Evolutionary conservation across 108 stramenopile species (phyloP).

Genomic region (Pseudonitzschia multiseries): DNA sequence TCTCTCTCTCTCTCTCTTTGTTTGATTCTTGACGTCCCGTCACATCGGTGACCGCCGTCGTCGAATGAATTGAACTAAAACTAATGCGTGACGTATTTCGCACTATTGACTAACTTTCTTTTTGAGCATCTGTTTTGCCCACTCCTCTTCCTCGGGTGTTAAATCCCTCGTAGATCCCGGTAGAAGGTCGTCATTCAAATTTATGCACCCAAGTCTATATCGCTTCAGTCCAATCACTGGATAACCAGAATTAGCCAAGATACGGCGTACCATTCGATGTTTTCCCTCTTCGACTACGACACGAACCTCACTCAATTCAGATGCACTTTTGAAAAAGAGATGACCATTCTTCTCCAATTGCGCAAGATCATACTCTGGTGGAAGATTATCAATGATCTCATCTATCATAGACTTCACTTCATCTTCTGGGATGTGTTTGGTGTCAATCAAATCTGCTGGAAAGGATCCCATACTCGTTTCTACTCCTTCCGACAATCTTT

Average conservation of each 20-base stretch:
- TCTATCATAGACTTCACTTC: conserved; percentile 39
- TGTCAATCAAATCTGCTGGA: conserved; percentile 50
- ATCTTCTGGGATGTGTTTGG: conserved; percentile 33
- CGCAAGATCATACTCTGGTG: conserved; percentile 42
- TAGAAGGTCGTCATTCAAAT: conserved; percentile 49
- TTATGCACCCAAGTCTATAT: conserved; percentile 59
- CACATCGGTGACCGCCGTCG: too few relatives aligned
- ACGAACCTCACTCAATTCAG: conserved; percentile 57
- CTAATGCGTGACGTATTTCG: too few relatives aligned
- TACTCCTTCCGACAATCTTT: conserved; percentile 61
- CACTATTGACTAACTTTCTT: neutral
- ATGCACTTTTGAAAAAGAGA: conserved; percentile 40
- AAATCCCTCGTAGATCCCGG: conserved; percentile 59
- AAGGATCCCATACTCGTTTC: conserved; percentile 65
- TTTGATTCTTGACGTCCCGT: too few relatives aligned
- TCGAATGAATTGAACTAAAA: too few relatives aligned
- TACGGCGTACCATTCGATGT: conserved; percentile 84
- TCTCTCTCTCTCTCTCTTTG: too few relatives aligned
- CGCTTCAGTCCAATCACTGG: conserved; percentile 71
- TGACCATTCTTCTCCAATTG: conserved; percentile 42
- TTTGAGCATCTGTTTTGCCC: conserved; percentile 49
- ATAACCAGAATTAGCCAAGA: conserved; percentile 81
- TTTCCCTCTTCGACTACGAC: conserved; percentile 82
- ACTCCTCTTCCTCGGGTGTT: conserved; percentile 58
- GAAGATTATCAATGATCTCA: conserved; percentile 36